phyloP scores from a whole-genome alignment of 768 basidiomycete species.

The Hydnomerulius pinastri region DNA sequence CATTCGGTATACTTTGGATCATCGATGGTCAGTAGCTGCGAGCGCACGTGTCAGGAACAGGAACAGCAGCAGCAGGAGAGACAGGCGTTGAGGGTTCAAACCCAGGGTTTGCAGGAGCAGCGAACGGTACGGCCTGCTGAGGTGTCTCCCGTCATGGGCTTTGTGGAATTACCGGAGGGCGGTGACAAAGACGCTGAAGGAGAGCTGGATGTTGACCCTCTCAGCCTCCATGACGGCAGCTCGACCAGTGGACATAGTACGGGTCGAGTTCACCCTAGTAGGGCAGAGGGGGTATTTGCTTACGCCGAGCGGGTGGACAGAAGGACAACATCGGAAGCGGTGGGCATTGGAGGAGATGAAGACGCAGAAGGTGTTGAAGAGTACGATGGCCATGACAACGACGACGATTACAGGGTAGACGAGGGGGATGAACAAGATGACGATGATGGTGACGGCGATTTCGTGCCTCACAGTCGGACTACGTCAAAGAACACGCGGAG shows the following conservation, averaged over 20 bases:
- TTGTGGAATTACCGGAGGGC: constrained; percentile 28
- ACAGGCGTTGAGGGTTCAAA: constrained; percentile 30
- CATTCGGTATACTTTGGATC: constrained; percentile 33
- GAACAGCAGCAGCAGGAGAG: constrained; percentile 34
- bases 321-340: constrained; percentile 25
- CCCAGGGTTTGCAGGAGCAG: constrained; percentile 35
- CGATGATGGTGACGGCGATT: constrained; percentile 37
- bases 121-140: constrained; percentile 35
- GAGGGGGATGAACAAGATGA: constrained; percentile 22
- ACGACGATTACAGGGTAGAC: constrained; percentile 33
- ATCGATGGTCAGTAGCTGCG: constrained; percentile 33
- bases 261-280: constrained; percentile 14
- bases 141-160: constrained; percentile 33
- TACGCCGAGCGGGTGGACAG: constrained; percentile 19
- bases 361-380: constrained; percentile 31
- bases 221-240: constrained; percentile 23
- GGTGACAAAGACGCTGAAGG: constrained; percentile 41
- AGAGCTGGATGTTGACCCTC: constrained; percentile 31
- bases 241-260: constrained; percentile 28
- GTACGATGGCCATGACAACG: constrained; percentile 17
- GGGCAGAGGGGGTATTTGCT: constrained; percentile 18
- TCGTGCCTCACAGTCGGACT: constrained; percentile 29
- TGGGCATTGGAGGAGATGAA: constrained; percentile 19
- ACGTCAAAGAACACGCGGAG: constrained; percentile 40
- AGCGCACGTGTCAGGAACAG: constrained; percentile 41